A percentile compares a stretch with the other conserved stretches of the same genome.
Evolutionary conservation across 441 rosid species (phyloP).

Genomic region (Bruguiera hainesii): DNA sequence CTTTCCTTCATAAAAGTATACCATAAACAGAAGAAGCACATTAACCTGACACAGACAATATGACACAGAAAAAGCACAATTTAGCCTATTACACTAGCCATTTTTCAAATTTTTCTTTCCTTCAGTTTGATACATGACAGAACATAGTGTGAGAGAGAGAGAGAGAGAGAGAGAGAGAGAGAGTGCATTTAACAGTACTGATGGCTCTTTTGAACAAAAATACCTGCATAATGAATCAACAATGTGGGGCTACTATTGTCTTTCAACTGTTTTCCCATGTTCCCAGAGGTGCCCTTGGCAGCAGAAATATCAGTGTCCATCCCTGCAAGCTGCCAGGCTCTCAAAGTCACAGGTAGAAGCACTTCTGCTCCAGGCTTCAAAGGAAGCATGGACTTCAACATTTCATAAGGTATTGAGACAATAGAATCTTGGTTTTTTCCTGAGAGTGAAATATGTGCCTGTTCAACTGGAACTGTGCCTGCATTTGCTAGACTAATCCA

Average conservation of each 20-base stretch:
- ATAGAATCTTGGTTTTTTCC: conserved; percentile 97
- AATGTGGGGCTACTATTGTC: conserved; percentile 77
- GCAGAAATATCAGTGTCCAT: conserved; percentile 55
- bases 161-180: neutral
- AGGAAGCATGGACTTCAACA: conserved; percentile 74
- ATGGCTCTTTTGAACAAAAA: neutral
- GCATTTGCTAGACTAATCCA: conserved; percentile 91
- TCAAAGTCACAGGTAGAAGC: conserved; percentile 75
- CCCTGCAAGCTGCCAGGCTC: conserved; percentile 85
- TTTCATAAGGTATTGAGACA: conserved; percentile 64
- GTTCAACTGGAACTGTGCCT: conserved; percentile 88
- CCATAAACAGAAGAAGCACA: too few species aligned
- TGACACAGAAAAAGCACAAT: too few species aligned
- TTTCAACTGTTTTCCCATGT: conserved; percentile 60
- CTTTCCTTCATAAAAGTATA: too few species aligned
- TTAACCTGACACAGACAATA: too few species aligned
- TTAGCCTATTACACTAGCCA: too few species aligned
- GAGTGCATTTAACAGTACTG: neutral
- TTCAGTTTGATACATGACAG: too few species aligned
- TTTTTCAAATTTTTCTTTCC: too few species aligned
- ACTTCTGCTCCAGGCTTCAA: conserved; percentile 94
- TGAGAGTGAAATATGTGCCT: conserved; percentile 87
- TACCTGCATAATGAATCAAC: conserved; percentile 93
- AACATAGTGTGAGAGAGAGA: neutral
- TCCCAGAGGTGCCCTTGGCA: conserved; percentile 51